Evolutionary conservation across 495 filamentous ascomycete species (phyloP).

Genomic region (Pyrenopolyporus hunteri): DNA sequence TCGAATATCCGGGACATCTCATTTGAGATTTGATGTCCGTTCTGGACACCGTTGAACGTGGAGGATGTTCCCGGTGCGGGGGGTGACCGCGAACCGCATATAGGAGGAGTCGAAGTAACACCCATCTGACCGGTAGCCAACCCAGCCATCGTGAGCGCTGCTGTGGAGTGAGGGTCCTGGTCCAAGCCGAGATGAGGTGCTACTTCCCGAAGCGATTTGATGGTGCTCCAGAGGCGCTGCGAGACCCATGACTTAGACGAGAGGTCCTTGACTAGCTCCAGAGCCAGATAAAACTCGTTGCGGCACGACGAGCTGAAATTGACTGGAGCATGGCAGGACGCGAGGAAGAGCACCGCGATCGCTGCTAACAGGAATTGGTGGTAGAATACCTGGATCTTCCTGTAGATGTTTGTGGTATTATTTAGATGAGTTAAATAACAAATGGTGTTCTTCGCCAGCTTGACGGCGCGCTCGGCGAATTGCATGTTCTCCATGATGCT

Average conservation of each 20-base stretch:
- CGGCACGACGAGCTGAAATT: slow-evolving; percentile 75
- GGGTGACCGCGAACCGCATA: slow-evolving; percentile 22
- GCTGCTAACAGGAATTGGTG: slow-evolving; percentile 87
- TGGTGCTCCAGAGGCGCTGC: slow-evolving; percentile 81
- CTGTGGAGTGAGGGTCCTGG: slow-evolving; percentile 42
- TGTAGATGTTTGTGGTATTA: slow-evolving; percentile 80
- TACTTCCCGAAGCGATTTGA: slow-evolving; percentile 78
- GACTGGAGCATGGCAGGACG: slow-evolving; percentile 78
- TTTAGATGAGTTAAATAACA: slow-evolving; percentile 75
- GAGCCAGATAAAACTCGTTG: slow-evolving; percentile 86
- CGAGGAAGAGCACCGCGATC: slow-evolving; percentile 81
- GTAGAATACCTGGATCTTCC: slow-evolving; percentile 79
- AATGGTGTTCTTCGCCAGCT: slow-evolving; percentile 81
- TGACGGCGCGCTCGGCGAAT: slow-evolving; percentile 73
- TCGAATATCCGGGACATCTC: slow-evolving; percentile 57
- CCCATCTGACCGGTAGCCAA: slow-evolving; percentile 38
- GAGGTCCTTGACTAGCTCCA: slow-evolving; percentile 81
- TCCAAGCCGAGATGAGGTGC: slow-evolving; percentile 77
- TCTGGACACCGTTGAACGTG: slow-evolving; percentile 31
- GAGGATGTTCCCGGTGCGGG: slow-evolving; percentile 16
- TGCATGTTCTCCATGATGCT: slow-evolving; percentile 75
- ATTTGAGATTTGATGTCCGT: slow-evolving; percentile 50
- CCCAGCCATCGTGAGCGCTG: slow-evolving; percentile 42
- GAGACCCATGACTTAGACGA: slow-evolving; percentile 79
- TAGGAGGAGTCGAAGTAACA: slow-evolving; percentile 18